Percentiles rank a stretch among this genome's conserved stretches.
Conservation (phyloP, 192 early-diverging fungal genomes). For the Gamsiella multidivaricata region DNA sequence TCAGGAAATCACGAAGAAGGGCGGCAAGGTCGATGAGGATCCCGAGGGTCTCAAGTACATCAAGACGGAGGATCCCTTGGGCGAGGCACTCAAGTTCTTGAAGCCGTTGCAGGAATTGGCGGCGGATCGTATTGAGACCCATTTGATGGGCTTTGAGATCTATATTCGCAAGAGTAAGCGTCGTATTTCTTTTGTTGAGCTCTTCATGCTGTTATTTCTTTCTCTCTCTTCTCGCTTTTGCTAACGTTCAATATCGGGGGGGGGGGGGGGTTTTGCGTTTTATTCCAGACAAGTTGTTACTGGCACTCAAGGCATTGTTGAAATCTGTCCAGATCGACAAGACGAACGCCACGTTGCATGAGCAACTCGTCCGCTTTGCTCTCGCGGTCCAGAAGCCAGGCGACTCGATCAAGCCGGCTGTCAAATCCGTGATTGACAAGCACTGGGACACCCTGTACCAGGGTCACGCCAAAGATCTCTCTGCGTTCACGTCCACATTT, state of each 20-base stretch:
- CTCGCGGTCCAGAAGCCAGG: conserved; percentile 52
- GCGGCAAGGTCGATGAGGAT: conserved; percentile 71
- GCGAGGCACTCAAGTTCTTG: conserved; percentile 81
- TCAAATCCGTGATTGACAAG: conserved; percentile 44
- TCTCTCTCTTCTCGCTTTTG: background rate
- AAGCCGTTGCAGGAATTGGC: conserved; percentile 72
- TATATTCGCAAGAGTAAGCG: conserved; percentile 72
- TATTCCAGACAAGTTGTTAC: conserved; percentile 68
- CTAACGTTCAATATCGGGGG: too few species aligned
- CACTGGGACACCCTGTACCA: conserved; percentile 38
- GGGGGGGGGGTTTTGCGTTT: background rate
- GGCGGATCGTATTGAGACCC: conserved; percentile 66
- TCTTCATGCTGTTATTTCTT: background rate
- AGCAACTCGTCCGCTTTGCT: conserved; percentile 60
- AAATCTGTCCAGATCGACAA: conserved; percentile 60
- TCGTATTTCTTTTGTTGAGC: background rate
- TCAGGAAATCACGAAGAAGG: conserved; percentile 60
- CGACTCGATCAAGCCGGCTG: conserved; percentile 18
- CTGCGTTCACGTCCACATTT: conserved; percentile 14
- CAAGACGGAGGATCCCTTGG: conserved; percentile 74
- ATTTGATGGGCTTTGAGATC: conserved; percentile 72
- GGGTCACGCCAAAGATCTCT: conserved; percentile 10
- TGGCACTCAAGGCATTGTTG: conserved; percentile 72
- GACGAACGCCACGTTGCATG: conserved; percentile 54
- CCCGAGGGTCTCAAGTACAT: conserved; percentile 77